A percentile compares a stretch with the other conserved stretches of the same genome.
phyloP scores from a whole-genome alignment of 106 monocot species.

The Platanthera guangdongensis region DNA sequence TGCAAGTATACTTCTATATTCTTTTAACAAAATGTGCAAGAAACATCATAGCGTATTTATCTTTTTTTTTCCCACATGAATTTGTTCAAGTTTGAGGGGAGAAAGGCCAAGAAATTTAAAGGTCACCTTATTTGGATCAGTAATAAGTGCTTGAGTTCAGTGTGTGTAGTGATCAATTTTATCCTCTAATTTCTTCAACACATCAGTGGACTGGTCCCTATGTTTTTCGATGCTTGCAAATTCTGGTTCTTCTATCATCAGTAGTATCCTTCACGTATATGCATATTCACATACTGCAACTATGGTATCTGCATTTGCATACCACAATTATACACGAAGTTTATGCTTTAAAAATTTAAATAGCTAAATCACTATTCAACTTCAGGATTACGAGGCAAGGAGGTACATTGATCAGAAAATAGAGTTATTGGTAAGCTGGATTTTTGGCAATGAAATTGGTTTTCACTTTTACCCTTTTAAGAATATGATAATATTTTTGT shows the following conservation, averaged over 20 bases:
- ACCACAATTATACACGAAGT: neutral
- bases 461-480: neutral
- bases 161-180: neutral
- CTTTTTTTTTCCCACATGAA: neutral
- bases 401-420: slow-evolving; percentile 78
- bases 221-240: neutral
- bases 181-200: neutral
- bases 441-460: neutral
- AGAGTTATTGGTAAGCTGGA: slow-evolving; percentile 50
- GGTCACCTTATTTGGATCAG: neutral
- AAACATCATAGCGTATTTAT: neutral
- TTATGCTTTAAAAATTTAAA: neutral
- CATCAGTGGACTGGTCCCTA: neutral
- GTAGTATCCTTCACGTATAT: neutral
- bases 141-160: neutral
- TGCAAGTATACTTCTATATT: neutral
- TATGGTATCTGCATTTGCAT: neutral
- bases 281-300: neutral
- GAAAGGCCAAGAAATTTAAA: neutral
- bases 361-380: slow-evolving; percentile 4
- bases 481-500: neutral
- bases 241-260: neutral
- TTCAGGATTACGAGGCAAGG: slow-evolving; percentile 71
- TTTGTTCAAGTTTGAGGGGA: neutral
- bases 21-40: neutral